A percentile compares a stretch with the other conserved stretches of the same genome.
These are phyloP conservation scores for Puccinia coronata DNA, from an alignment of 1,284 basidiomycete genomes.

Conservation along the genomic window DNA sequence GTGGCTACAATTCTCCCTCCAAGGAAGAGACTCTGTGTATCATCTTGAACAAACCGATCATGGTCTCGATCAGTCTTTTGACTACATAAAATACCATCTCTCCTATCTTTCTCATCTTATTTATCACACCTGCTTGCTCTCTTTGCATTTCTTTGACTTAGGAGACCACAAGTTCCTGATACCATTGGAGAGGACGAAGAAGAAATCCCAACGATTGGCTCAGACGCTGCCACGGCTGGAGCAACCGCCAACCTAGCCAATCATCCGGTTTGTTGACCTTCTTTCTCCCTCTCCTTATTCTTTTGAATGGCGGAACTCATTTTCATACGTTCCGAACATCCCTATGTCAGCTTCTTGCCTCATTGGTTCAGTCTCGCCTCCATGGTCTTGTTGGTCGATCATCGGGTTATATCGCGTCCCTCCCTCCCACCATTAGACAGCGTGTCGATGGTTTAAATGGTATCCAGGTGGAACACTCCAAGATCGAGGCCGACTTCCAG, in stretches of 20 bases:
- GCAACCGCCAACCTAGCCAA: conserved; percentile 50
- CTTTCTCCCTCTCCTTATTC: not conserved
- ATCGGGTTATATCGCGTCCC: conserved; percentile 46
- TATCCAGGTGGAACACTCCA: conserved; percentile 45
- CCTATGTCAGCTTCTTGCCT: conserved; percentile 40
- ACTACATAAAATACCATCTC: not conserved
- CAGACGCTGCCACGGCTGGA: conserved; percentile 51
- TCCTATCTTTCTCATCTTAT: not conserved
- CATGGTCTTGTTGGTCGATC: conserved; percentile 48
- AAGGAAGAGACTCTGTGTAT: not conserved
- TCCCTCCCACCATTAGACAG: conserved; percentile 42
- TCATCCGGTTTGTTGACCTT: conserved; percentile 32
- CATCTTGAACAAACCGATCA: not conserved
- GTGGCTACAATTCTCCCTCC: not conserved
- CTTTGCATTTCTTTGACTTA: conserved; percentile 23
- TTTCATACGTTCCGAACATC: not conserved
- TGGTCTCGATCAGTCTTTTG: not conserved
- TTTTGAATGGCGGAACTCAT: not conserved
- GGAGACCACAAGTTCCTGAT: conserved; percentile 56
- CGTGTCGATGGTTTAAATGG: conserved; percentile 48
- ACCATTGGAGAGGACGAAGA: conserved; percentile 57
- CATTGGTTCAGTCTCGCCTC: conserved; percentile 48
- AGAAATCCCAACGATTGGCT: conserved; percentile 55
- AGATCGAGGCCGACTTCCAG: conserved; percentile 49
- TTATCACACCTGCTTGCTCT: not conserved